Conservation (phyloP, 495 filamentous ascomycete genomes). For the Aspergillus bertholletiae region DNA sequence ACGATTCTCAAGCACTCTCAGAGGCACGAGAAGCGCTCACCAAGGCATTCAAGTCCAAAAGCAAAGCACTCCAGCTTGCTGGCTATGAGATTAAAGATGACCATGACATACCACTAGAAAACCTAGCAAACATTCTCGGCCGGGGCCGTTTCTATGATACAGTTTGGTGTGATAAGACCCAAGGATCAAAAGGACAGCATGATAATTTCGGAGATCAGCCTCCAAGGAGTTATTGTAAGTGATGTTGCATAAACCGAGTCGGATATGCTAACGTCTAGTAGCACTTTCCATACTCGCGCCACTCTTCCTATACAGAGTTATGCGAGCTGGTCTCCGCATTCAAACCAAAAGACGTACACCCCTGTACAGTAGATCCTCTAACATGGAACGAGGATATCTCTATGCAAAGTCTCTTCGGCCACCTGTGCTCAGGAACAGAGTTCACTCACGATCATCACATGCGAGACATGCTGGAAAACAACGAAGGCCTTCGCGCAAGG, state of each 20-base stretch:
- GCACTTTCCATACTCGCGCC: constrained; percentile 83
- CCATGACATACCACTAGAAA: constrained; percentile 41
- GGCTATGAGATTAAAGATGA: constrained; percentile 36
- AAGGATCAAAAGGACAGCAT: not conserved
- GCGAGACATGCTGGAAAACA: constrained; percentile 26
- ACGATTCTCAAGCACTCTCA: constrained; percentile 27
- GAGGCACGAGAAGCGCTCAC: constrained; percentile 31
- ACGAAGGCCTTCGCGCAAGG: constrained; percentile 16
- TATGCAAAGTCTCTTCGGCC: constrained; percentile 66
- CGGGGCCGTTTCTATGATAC: constrained; percentile 11
- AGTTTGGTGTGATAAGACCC: not conserved
- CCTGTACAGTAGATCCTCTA: constrained; percentile 70
- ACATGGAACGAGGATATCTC: constrained; percentile 61
- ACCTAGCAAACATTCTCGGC: constrained; percentile 37
- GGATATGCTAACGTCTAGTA: constrained; percentile 7
- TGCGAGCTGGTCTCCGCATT: constrained; percentile 67
- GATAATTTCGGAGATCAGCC: constrained; percentile 3
- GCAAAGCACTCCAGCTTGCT: constrained; percentile 38
- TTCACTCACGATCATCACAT: constrained; percentile 71
- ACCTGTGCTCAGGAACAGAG: constrained; percentile 53
- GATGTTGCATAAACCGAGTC: not conserved
- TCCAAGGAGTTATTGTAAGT: constrained; percentile 17
- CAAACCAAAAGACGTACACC: constrained; percentile 72
- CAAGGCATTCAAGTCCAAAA: constrained; percentile 31
- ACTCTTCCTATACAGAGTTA: constrained; percentile 82